These are phyloP conservation scores for Hanseniaspora uvarum DNA, from an alignment of 1,139 yeast genomes.

Conservation along the genomic window DNA sequence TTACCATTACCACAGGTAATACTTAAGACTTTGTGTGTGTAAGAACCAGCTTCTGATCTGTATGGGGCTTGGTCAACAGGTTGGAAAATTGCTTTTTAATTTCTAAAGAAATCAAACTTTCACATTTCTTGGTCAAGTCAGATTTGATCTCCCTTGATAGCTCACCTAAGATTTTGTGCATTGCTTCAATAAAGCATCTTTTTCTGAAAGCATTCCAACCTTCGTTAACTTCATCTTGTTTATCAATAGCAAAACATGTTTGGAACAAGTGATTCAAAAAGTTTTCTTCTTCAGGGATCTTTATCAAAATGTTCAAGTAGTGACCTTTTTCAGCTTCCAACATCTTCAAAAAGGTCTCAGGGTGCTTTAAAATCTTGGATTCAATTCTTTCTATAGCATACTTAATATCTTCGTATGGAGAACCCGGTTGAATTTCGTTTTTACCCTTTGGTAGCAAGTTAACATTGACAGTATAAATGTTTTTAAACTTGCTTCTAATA, in stretches of 20 bases:
- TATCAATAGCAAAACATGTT: constrained; percentile 65
- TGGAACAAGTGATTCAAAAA: constrained; percentile 44
- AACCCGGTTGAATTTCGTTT: constrained; percentile 63
- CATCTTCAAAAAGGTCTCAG: constrained; percentile 81
- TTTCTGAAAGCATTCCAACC: constrained; percentile 78
- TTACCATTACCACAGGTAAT: constrained; percentile 81
- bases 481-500: constrained; percentile 59
- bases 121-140: constrained; percentile 67
- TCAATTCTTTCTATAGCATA: constrained; percentile 78
- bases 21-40: constrained; percentile 71
- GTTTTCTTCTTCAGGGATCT: constrained; percentile 35
- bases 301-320: constrained; percentile 40
- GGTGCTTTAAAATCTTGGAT: constrained; percentile 58
- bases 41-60: constrained; percentile 69
- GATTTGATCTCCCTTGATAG: constrained; percentile 74
- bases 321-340: constrained; percentile 75
- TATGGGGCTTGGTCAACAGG: constrained; percentile 86
- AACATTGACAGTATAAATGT: constrained; percentile 61
- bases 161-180: constrained; percentile 56
- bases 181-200: constrained; percentile 53
- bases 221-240: constrained; percentile 66
- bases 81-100: constrained; percentile 59
- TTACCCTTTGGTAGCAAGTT: constrained; percentile 81
- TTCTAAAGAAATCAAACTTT: constrained; percentile 55
- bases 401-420: constrained; percentile 81